phyloP scores from a whole-genome alignment of 2,329 filamentous ascomycete genomes.

The Fusarium citri region DNA sequence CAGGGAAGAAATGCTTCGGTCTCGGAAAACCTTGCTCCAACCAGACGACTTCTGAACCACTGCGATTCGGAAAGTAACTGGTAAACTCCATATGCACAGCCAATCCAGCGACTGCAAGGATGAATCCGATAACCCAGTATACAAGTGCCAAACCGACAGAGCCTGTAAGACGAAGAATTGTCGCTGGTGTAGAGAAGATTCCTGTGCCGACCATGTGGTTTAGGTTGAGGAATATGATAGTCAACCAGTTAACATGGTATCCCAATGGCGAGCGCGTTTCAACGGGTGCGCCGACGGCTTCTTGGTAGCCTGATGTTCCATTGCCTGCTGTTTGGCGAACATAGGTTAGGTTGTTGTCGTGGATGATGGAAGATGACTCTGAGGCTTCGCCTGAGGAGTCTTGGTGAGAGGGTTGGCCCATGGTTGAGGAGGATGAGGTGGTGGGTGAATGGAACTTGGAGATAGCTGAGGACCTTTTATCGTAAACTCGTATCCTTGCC shows the following conservation, averaged over 20 bases:
- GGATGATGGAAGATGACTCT: conserved; percentile 18
- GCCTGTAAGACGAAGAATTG: conserved; percentile 69
- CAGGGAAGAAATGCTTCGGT: conserved; percentile 72
- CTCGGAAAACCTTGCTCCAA: conserved; percentile 75
- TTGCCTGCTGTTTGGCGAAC: conserved; percentile 57
- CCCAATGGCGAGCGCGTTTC: conserved; percentile 69
- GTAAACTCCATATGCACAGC: conserved; percentile 72
- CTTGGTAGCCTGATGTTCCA: conserved; percentile 64
- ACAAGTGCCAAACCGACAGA: conserved; percentile 72
- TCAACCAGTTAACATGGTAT: conserved; percentile 66
- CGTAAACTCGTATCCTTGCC: no score
- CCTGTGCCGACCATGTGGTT: conserved; percentile 73
- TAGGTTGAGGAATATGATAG: conserved; percentile 70
- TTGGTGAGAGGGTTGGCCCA: not conserved
- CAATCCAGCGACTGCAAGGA: conserved; percentile 67
- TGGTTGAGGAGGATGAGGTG: not conserved
- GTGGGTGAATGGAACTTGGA: no score
- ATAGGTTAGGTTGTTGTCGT: conserved; percentile 37
- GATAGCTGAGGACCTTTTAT: no score
- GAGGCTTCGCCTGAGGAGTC: not conserved
- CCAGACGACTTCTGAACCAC: conserved; percentile 74
- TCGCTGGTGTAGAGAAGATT: conserved; percentile 69
- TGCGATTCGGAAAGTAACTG: conserved; percentile 74
- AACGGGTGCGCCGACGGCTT: conserved; percentile 71
- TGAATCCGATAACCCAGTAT: conserved; percentile 72